phyloP scores from a whole-genome alignment of 2,329 filamentous ascomycete species.

The Davidsoniella virescens region DNA sequence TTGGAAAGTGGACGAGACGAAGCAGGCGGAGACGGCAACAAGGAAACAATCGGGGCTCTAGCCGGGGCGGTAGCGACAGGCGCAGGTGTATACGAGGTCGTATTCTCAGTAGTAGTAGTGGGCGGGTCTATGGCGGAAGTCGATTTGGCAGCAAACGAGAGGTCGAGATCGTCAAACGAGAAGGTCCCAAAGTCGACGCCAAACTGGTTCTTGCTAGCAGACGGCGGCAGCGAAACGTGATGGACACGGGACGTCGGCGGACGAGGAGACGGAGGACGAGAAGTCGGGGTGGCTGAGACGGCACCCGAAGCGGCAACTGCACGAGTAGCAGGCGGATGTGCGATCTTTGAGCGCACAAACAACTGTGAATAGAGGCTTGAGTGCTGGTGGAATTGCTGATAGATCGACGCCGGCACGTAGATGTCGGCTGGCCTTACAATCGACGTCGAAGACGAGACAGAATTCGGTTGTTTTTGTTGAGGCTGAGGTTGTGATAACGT shows the following conservation, averaged over 20 bases:
- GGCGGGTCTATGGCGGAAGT: not conserved
- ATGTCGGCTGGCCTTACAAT: not conserved
- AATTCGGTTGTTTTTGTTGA: not conserved
- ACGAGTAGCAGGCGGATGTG: too few relatives aligned
- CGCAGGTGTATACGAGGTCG: not conserved
- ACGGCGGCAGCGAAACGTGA: conserved; percentile 11
- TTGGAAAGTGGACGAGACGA: not conserved
- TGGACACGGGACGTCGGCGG: conserved; percentile 3
- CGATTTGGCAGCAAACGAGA: conserved; percentile 1
- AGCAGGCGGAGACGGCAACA: not conserved
- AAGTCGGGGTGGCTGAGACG: not conserved
- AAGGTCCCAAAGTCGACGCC: conserved; percentile 8
- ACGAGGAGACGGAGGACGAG: not conserved
- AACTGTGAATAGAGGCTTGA: not conserved
- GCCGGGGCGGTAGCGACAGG: not conserved
- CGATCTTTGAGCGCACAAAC: not conserved
- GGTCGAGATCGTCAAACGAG: conserved; percentile 8
- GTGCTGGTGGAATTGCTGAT: too few relatives aligned
- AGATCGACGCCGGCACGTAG: too few relatives aligned
- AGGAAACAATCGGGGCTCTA: not conserved
- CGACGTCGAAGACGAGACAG: not conserved
- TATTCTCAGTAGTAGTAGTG: not conserved
- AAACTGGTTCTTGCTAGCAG: conserved; percentile 9
- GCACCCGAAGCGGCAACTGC: not conserved
- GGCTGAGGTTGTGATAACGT: not conserved